These are phyloP conservation scores for Paraglomus occultum DNA, from an alignment of 192 early-diverging fungal species.

Conservation along the genomic window DNA sequence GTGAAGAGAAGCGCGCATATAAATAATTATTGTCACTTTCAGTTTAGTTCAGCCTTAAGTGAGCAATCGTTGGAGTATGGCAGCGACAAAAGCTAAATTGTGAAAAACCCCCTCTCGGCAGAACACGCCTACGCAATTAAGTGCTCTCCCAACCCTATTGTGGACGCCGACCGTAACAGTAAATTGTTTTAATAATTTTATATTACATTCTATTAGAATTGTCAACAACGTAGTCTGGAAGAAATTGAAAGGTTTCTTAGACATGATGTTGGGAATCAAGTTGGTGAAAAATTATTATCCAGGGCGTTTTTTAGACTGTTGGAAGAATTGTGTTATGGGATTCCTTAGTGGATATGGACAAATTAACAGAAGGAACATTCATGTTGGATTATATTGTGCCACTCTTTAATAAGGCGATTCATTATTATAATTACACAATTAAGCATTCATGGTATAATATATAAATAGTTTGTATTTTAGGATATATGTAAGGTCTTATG, in stretches of 20 bases:
- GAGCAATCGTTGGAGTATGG: too few relatives aligned
- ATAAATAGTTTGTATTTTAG: constrained; percentile 27
- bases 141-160: too few relatives aligned
- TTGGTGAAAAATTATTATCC: constrained; percentile 18
- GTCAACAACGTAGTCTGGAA: constrained; percentile 23
- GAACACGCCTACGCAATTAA: too few relatives aligned
- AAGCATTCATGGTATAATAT: constrained; percentile 26
- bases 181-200: constrained; percentile 25
- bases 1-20: too few relatives aligned
- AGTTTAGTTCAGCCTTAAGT: too few relatives aligned
- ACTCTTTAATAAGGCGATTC: constrained; percentile 25
- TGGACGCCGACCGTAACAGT: too few relatives aligned
- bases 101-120: too few relatives aligned
- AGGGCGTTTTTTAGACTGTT: constrained; percentile 22
- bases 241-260: constrained; percentile 26
- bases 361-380: constrained; percentile 22
- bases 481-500: constrained; percentile 21
- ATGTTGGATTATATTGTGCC: constrained; percentile 14
- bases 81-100: too few relatives aligned
- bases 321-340: constrained; percentile 28
- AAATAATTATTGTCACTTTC: too few relatives aligned
- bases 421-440: constrained; percentile 25
- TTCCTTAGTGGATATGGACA: constrained; percentile 22
- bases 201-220: constrained; percentile 15
- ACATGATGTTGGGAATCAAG: constrained; percentile 23